phyloP scores from a whole-genome alignment of 768 basidiomycete species.

The Tulasnella sp. region DNA sequence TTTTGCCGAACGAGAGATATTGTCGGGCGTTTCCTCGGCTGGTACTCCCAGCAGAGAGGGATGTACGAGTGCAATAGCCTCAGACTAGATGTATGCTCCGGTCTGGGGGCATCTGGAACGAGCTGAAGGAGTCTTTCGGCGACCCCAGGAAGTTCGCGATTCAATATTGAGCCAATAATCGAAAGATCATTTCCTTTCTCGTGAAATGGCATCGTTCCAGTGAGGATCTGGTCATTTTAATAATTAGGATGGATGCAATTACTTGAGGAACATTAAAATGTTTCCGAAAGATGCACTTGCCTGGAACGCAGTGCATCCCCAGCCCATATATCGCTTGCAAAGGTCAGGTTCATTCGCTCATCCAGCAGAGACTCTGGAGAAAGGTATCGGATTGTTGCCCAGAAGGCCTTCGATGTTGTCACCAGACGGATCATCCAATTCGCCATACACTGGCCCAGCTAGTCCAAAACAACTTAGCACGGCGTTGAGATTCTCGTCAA shows the following conservation, averaged over 20 bases:
- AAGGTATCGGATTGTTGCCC: background rate
- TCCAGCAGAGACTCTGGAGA: background rate
- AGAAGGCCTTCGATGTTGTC: background rate
- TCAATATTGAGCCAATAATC: background rate
- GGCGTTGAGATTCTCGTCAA: background rate
- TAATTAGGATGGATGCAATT: too few relatives aligned
- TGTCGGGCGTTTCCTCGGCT: background rate
- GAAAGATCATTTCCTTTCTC: too few relatives aligned
- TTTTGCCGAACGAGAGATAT: background rate
- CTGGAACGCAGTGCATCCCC: background rate
- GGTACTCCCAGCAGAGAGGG: background rate
- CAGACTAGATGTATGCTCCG: background rate
- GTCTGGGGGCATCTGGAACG: background rate
- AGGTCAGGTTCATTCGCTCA: too few relatives aligned
- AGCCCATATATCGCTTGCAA: background rate
- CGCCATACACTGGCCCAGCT: background rate
- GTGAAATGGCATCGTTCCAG: background rate
- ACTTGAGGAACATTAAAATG: too few relatives aligned
- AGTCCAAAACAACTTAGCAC: background rate
- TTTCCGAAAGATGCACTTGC: background rate
- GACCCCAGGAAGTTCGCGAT: background rate
- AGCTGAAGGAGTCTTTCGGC: background rate
- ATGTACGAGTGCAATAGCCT: background rate
- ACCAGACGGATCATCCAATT: background rate
- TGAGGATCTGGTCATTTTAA: background rate